Evolutionary conservation across 352 stramenopile genomes (phyloP).

Genomic region (Globisporangium canariense): DNA sequence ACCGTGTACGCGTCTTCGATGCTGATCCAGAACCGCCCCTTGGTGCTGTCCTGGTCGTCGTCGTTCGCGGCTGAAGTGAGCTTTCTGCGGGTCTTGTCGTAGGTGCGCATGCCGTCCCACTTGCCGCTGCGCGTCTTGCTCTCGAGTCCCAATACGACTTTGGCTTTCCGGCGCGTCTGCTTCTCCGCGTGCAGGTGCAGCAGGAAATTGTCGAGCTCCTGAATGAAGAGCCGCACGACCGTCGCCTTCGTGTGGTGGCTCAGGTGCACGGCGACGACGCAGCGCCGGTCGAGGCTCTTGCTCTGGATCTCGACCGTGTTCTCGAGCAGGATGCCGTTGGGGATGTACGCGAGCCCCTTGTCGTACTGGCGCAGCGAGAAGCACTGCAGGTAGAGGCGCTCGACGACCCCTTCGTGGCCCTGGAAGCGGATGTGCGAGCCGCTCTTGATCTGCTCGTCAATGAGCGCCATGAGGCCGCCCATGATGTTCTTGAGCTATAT

Average conservation of each 20-base stretch:
- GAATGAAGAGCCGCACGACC: constrained; percentile 62
- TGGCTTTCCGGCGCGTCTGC: constrained; percentile 26
- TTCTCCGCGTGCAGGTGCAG: constrained; percentile 33
- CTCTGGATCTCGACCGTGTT: constrained; percentile 70
- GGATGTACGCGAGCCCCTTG: constrained; percentile 77
- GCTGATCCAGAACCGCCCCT: constrained; percentile 67
- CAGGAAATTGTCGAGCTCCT: constrained; percentile 63
- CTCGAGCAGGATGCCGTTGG: constrained; percentile 74
- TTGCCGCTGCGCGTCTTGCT: constrained; percentile 31
- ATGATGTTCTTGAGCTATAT: constrained; percentile 85
- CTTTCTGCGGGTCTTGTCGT: constrained; percentile 32
- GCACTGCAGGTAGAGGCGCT: constrained; percentile 76
- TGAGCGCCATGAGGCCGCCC: constrained; percentile 71
- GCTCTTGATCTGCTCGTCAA: constrained; percentile 83
- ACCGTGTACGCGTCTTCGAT: constrained; percentile 63
- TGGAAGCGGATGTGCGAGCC: constrained; percentile 70
- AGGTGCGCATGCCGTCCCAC: constrained; percentile 38
- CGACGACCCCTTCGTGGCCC: constrained; percentile 76
- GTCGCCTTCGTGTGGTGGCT: constrained; percentile 48
- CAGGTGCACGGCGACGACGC: constrained; percentile 53
- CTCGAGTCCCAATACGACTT: constrained; percentile 44
- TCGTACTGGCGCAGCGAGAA: constrained; percentile 83
- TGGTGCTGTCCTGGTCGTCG: constrained; percentile 26
- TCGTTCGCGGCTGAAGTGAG: constrained; percentile 13
- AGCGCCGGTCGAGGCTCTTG: constrained; percentile 56